Percentiles rank a stretch among this genome's conserved stretches.
Conservation (phyloP, 345 rosid species). For the Laguncularia racemosa region DNA sequence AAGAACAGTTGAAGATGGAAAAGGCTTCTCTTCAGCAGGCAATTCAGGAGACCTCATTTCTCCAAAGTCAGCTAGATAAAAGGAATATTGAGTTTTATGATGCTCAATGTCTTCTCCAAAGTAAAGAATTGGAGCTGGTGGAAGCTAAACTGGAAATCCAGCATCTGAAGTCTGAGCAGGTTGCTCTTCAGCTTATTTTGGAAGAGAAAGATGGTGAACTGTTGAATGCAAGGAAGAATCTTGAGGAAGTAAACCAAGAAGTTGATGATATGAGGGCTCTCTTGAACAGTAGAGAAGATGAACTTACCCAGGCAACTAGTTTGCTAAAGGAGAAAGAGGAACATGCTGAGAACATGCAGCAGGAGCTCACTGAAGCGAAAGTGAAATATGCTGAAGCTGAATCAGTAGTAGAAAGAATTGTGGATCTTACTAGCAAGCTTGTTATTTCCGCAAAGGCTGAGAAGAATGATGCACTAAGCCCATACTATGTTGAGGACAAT, state of each 20-base stretch:
- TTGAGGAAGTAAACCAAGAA: conserved; percentile 56
- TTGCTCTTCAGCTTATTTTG: conserved; percentile 51
- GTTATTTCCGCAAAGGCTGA: conserved; percentile 33
- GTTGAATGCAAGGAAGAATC: conserved; percentile 32
- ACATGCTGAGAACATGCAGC: conserved; percentile 39
- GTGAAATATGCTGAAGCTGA: conserved; percentile 57
- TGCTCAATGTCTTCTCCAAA: conserved; percentile 42
- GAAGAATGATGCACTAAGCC: conserved; percentile 16
- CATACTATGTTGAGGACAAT: conserved; percentile 13
- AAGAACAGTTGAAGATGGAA: conserved; percentile 46
- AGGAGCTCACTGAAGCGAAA: conserved; percentile 44
- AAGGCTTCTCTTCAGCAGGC: conserved; percentile 50
- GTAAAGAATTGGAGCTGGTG: conserved; percentile 60
- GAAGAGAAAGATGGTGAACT: conserved; percentile 68
- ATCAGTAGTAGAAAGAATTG: conserved; percentile 51
- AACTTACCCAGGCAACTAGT: conserved; percentile 46
- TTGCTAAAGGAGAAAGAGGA: conserved; percentile 70
- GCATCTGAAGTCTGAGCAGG: conserved; percentile 62
- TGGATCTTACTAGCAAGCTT: conserved; percentile 50
- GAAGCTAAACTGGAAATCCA: conserved; percentile 83
- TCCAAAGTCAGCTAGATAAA: conserved; percentile 43
- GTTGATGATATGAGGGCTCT: conserved; percentile 51
- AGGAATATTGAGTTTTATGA: conserved; percentile 45
- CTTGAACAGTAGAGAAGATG: conserved; percentile 44
- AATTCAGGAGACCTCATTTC: conserved; percentile 31